Evolutionary conservation across 768 basidiomycete genomes (phyloP), one percentile per base, ranked within the genome.

Genomic region (Termitomyces sp.): DNA sequence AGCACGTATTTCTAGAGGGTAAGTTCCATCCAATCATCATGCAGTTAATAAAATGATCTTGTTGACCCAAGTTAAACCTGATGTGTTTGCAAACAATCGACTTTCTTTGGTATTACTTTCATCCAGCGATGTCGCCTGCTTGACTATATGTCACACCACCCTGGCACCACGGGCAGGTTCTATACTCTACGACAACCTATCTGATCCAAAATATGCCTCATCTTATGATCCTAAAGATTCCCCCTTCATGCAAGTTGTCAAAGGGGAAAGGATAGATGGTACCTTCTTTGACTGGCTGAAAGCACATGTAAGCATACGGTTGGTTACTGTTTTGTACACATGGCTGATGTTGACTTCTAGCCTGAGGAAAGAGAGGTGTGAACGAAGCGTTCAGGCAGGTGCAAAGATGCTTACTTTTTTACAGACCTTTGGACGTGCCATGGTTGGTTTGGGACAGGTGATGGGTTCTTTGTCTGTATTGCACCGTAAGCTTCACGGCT

Each of bases 51-150:
- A 3, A 8, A 33, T 30, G 13, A 48, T n/a, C 12, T 46, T 31
- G 18, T 53, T 45, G 4, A 11, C 6, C 27, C 3, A 47, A 78
- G 76, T 75, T 16, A 62, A 67, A 13, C 65, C 70, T 2, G 69
- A 75, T 47, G 72, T 74, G 0, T 79, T 76, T 54, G 71, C 74
- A 13, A 77, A 79, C 61, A 79, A 78, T 61, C 71, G 75, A 4
- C 68, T 80, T 12, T 75, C 73, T 49, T 62, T 72, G 33, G 66
- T 70, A 20, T 65, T 78, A 6, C 55, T 71, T 1, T 68, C 70
- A 5, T 58, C 54, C 6, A 66, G 68, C 44, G 65, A 67, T 2
- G 56, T 76, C 5, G 66, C 66, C 16, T 63, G 58, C 33, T 54
- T 72, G 9, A 64, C 70, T 8, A 64, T 69, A 58, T 52, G 55